Evolutionary conservation across 208 protist genomes (phyloP).

Genomic region (Vickermania ingenoplastis): DNA sequence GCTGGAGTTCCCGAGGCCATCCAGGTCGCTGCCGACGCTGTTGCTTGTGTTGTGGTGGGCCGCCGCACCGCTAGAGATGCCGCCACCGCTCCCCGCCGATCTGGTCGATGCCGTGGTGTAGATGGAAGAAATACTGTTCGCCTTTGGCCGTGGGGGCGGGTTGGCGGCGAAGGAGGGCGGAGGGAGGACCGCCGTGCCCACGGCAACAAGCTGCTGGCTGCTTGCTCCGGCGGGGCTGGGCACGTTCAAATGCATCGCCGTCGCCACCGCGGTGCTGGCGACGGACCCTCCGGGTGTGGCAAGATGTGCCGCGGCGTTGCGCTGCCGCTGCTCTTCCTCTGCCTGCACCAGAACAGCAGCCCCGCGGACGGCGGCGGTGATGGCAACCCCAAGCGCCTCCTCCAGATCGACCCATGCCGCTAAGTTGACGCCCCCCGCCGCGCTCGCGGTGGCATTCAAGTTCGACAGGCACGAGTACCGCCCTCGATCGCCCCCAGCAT

Average conservation of each 20-base stretch:
- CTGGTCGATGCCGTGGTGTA: not conserved
- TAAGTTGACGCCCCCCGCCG: not conserved
- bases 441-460: not conserved
- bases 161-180: not conserved
- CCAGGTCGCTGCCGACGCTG: not conserved
- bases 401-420: too few species aligned
- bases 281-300: not conserved
- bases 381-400: not conserved
- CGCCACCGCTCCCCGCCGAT: not conserved
- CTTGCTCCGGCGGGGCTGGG: too few species aligned
- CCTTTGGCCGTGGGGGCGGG: not conserved
- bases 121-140: not conserved
- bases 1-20: not conserved
- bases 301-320: not conserved
- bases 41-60: not conserved
- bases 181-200: not conserved
- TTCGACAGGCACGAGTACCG: not conserved
- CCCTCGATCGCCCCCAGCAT: too few species aligned
- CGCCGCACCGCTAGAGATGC: not conserved
- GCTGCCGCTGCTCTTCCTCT: not conserved
- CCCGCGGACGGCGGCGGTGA: not conserved
- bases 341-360: not conserved
- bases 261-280: not conserved
- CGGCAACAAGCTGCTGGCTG: not conserved
- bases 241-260: not conserved